Evolutionary conservation across 2,329 filamentous ascomycete genomes (phyloP).

Genomic region (Colletotrichum sp.): DNA sequence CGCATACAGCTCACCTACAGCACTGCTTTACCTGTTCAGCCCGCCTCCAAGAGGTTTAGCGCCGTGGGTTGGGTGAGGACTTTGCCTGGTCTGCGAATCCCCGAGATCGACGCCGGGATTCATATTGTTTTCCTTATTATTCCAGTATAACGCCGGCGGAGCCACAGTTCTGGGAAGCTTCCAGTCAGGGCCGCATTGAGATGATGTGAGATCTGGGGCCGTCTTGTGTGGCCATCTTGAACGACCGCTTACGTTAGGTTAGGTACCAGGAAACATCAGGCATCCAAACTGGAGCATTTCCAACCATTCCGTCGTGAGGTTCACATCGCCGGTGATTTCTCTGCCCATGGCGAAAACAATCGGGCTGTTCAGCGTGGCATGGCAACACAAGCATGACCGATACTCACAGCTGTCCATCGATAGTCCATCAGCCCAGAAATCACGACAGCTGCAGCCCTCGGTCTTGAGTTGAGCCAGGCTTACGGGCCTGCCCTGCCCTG

Average conservation of each 20-base stretch:
- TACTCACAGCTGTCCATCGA: not conserved
- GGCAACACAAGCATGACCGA: not conserved
- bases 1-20: not conserved
- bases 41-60: not conserved
- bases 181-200: not conserved
- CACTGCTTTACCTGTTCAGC: not conserved
- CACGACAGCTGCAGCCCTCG: not conserved
- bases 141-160: not conserved
- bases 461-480: not conserved
- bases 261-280: not conserved
- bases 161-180: not conserved
- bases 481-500: not conserved
- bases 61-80: conserved; percentile 7
- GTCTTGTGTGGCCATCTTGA: not conserved
- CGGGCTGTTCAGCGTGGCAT: not conserved
- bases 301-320: not conserved
- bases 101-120: conserved; percentile 11
- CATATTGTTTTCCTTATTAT: not conserved
- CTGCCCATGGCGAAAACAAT: fast-evolving
- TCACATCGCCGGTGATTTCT: fast-evolving
- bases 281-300: not conserved
- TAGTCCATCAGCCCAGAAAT: not conserved
- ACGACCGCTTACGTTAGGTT: not conserved
- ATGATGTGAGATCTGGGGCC: not conserved
- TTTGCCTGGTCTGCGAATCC: not conserved